Conservation (phyloP, 805 yeast genomes). For the Candida ulmi region DNA sequence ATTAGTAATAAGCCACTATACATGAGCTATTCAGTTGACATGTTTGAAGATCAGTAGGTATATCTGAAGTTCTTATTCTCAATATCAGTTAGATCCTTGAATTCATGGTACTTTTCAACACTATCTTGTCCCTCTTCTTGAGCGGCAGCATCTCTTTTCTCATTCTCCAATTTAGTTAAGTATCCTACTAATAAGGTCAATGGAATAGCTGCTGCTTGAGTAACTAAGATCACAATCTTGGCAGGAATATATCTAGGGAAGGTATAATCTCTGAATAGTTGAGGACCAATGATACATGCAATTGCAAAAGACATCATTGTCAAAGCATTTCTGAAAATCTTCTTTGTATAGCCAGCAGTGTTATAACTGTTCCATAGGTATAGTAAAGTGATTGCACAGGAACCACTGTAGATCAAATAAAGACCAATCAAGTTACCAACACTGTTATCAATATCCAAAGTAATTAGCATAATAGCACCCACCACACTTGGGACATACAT, state of each 20-base stretch:
- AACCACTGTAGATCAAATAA: slow-evolving; percentile 45
- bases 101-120: background rate
- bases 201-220: slow-evolving; percentile 41
- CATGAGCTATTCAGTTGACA: no score
- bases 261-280: slow-evolving; percentile 42
- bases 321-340: slow-evolving; percentile 42
- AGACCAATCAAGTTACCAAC: slow-evolving; percentile 42
- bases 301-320: slow-evolving; percentile 52
- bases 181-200: slow-evolving; percentile 35
- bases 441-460: slow-evolving; percentile 28
- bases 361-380: slow-evolving; percentile 54
- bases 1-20: background rate
- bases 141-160: slow-evolving; percentile 31
- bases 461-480: slow-evolving; percentile 40
- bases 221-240: slow-evolving; percentile 46
- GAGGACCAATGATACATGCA: slow-evolving; percentile 57
- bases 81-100: background rate
- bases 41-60: background rate
- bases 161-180: slow-evolving; percentile 41
- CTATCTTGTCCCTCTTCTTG: background rate
- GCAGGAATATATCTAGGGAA: slow-evolving; percentile 53
- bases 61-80: background rate
- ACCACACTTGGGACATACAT: slow-evolving; percentile 44
- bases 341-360: slow-evolving; percentile 55
- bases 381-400: slow-evolving; percentile 47